Conservation (phyloP, 768 basidiomycete genomes). For the Pulveroboletus sp. region DNA sequence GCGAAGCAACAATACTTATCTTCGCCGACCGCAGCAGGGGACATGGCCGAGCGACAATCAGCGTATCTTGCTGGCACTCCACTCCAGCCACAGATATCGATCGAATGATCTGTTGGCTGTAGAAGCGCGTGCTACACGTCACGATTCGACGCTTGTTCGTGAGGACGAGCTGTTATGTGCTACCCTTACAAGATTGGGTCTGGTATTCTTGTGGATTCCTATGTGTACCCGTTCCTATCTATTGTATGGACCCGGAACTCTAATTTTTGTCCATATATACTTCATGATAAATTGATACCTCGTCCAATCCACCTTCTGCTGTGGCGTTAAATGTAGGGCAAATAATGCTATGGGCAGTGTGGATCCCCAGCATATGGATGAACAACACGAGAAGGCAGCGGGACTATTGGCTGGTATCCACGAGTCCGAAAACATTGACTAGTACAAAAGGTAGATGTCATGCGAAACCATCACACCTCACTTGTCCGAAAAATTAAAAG, state of each 20-base stretch:
- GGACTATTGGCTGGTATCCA: no score
- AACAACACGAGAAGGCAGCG: no score
- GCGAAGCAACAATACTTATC: conserved; percentile 43
- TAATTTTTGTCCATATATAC: conserved; percentile 20
- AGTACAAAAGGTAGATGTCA: no score
- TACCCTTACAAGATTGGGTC: neutral
- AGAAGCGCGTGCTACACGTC: neutral
- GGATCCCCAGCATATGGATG: no score
- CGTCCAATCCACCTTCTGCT: no score
- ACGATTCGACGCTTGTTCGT: conserved; percentile 5
- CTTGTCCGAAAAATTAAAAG: neutral
- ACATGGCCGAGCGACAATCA: conserved; percentile 45
- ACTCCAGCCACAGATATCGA: conserved; percentile 66
- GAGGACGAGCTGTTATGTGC: neutral
- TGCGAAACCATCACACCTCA: neutral
- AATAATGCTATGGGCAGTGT: no score
- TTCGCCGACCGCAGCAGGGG: conserved; percentile 36
- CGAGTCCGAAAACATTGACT: neutral
- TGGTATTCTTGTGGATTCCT: conserved; percentile 6
- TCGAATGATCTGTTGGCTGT: conserved; percentile 47
- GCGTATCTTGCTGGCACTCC: conserved; percentile 43
- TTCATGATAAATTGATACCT: conserved; percentile 7
- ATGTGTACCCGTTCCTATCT: conserved; percentile 12
- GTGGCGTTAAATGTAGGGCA: no score
- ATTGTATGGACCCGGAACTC: conserved; percentile 14